A percentile compares a stretch with the other conserved stretches of the same genome.
phyloP scores from a whole-genome alignment of 2,329 filamentous ascomycete species.

The Pseudogymnoascus sp. region DNA sequence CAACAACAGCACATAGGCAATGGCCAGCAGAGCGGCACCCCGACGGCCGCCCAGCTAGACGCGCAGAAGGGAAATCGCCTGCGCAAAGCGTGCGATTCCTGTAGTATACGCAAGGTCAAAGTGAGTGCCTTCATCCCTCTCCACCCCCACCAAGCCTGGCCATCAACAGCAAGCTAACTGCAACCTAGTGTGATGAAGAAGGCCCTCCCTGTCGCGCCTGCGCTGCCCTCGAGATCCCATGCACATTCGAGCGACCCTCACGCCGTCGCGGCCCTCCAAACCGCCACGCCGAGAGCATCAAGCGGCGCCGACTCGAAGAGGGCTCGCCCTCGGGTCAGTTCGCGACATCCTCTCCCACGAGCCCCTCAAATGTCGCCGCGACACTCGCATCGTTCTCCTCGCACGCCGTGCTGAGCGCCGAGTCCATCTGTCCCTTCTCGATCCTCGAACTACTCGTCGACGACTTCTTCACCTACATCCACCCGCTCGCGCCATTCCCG shows the following conservation, averaged over 20 bases:
- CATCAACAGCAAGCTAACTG: conserved; percentile 12
- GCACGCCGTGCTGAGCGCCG: conserved; percentile 45
- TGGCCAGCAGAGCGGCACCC: conserved; percentile 14
- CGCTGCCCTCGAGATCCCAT: conserved; percentile 55
- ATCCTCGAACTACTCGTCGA: conserved; percentile 63
- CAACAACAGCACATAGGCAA: conserved; percentile 10
- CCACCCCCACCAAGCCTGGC: background rate
- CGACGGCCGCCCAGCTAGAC: conserved; percentile 15
- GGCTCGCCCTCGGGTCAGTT: conserved; percentile 12
- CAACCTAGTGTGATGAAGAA: conserved; percentile 50
- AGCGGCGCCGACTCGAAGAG: conserved; percentile 43
- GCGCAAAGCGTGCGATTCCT: conserved; percentile 44
- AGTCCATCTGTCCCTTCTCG: conserved; percentile 62
- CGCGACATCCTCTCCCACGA: conserved; percentile 19
- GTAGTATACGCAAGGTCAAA: conserved; percentile 45
- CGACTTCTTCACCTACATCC: conserved; percentile 77
- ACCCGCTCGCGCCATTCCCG: conserved; percentile 68
- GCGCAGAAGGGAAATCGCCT: conserved; percentile 30
- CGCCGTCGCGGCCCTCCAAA: conserved; percentile 58
- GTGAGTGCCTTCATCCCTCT: conserved; percentile 24
- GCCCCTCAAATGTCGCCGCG: conserved; percentile 24
- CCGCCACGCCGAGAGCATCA: conserved; percentile 57
- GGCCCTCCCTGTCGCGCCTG: conserved; percentile 61
- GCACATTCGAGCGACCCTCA: conserved; percentile 57
- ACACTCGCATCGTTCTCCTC: conserved; percentile 27